Percentiles rank a stretch among this genome's conserved stretches.
Evolutionary conservation across 1,284 basidiomycete genomes (phyloP).

Genomic region (Ustilago shanxiensis): DNA sequence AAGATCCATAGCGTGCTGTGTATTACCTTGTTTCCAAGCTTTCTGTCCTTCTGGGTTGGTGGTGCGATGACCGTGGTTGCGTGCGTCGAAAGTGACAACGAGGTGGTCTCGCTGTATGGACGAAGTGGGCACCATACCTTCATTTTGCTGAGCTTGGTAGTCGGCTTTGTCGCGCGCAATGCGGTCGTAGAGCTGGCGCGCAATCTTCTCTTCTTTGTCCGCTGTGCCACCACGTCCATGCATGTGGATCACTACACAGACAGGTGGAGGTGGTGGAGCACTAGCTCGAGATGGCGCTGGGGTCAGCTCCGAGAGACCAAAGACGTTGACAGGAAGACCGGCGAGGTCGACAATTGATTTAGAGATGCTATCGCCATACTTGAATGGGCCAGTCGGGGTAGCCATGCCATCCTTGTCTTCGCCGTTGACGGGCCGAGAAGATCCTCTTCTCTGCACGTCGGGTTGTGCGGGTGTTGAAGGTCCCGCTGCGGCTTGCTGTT

Average conservation of each 20-base stretch:
- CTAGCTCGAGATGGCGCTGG: conserved; percentile 46
- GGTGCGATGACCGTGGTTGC: conserved; percentile 70
- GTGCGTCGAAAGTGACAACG: conserved; percentile 69
- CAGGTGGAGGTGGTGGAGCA: conserved; percentile 55
- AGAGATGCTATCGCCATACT: conserved; percentile 41
- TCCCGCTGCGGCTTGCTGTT: conserved; percentile 11
- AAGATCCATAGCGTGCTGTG: conserved; percentile 67
- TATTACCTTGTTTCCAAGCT: conserved; percentile 69
- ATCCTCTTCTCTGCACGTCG: conserved; percentile 5
- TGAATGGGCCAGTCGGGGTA: conserved; percentile 15
- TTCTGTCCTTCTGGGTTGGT: conserved; percentile 65
- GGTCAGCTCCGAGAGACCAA: conserved; percentile 61
- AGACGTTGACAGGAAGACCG: conserved; percentile 65
- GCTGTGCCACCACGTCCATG: conserved; percentile 66
- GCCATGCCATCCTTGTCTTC: conserved; percentile 2
- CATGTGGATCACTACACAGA: conserved; percentile 63
- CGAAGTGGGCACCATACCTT: conserved; percentile 21
- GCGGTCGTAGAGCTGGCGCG: conserved; percentile 59
- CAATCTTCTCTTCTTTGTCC: conserved; percentile 60
- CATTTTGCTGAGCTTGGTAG: conserved; percentile 21
- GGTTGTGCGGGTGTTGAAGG: conserved; percentile 2
- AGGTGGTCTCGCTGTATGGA: conserved; percentile 60
- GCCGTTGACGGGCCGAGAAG: conserved; percentile 17
- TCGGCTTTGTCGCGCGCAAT: conserved; percentile 35
- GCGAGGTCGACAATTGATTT: conserved; percentile 54